A percentile compares a stretch with the other conserved stretches of the same genome.
Conservation (phyloP, 1,139 yeast species). For the Ashbya aceris region DNA sequence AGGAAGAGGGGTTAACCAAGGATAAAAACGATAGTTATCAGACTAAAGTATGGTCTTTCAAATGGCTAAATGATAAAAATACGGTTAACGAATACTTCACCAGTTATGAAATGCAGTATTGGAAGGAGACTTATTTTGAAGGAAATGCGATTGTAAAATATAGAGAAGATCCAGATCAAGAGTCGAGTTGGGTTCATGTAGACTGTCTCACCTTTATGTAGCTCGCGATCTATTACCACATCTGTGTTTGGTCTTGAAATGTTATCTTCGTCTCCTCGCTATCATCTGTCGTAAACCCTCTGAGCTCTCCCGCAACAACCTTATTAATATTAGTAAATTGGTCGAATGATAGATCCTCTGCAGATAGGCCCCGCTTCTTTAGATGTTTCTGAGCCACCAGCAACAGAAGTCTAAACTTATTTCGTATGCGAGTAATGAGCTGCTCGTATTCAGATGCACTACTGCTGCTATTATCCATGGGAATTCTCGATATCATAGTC, state of each 20-base stretch:
- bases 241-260: constrained; percentile 20
- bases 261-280: constrained; percentile 12
- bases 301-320: constrained; percentile 24
- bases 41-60: constrained; percentile 22
- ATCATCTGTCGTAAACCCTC: constrained; percentile 22
- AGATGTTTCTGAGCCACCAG: constrained; percentile 17
- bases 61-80: constrained; percentile 16
- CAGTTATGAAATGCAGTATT: constrained; percentile 26
- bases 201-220: constrained; percentile 21
- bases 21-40: constrained; percentile 12
- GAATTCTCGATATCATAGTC: constrained; percentile 18
- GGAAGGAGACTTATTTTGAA: constrained; percentile 24
- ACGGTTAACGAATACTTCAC: constrained; percentile 14
- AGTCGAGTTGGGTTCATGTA: constrained; percentile 22
- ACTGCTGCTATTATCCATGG: constrained; percentile 36
- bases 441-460: constrained; percentile 43
- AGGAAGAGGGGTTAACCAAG: constrained; percentile 18
- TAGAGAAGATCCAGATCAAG: constrained; percentile 17
- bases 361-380: constrained; percentile 11
- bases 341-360: constrained; percentile 18
- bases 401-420: constrained; percentile 43
- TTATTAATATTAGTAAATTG: constrained; percentile 19
- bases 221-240: constrained; percentile 17
- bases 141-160: constrained; percentile 20
- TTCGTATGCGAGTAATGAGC: constrained; percentile 38